These are phyloP conservation scores for Sergeia podlipaevii DNA, from an alignment of 208 protist species.

Conservation along the genomic window DNA sequence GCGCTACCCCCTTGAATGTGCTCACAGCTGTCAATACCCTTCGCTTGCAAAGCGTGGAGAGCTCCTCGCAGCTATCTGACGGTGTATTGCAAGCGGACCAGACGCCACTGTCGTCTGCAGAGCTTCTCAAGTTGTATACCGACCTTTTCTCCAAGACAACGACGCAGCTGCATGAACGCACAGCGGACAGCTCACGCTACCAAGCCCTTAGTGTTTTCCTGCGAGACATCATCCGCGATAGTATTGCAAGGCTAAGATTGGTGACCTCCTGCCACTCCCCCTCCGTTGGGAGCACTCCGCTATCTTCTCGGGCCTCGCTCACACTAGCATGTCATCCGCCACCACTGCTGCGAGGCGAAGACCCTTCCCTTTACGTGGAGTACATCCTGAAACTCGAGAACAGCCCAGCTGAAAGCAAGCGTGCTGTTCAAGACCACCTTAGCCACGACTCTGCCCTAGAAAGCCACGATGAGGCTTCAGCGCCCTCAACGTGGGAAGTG, in stretches of 20 bases:
- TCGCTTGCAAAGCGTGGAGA: no score
- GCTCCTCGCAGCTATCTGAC: no score
- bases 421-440: constrained; percentile 37
- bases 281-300: background rate
- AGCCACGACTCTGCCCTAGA: constrained; percentile 13
- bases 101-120: no score
- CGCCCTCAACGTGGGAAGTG: constrained; percentile 41
- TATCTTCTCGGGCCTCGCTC: constrained; percentile 10
- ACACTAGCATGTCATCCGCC: constrained; percentile 12
- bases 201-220: constrained; percentile 33
- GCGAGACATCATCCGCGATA: constrained; percentile 33
- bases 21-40: no score
- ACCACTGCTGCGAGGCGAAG: constrained; percentile 21
- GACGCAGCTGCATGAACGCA: background rate
- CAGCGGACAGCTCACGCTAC: constrained; percentile 10
- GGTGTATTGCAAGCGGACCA: no score
- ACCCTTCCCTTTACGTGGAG: constrained; percentile 40
- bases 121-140: constrained; percentile 3
- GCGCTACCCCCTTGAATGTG: no score
- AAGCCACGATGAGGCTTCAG: background rate
- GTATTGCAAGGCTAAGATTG: constrained; percentile 17
- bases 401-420: constrained; percentile 17
- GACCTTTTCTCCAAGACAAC: constrained; percentile 1
- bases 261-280: constrained; percentile 11
- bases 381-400: constrained; percentile 27